Conservation (phyloP, 1,284 basidiomycete genomes). For the Leccinum subspadiceum region DNA sequence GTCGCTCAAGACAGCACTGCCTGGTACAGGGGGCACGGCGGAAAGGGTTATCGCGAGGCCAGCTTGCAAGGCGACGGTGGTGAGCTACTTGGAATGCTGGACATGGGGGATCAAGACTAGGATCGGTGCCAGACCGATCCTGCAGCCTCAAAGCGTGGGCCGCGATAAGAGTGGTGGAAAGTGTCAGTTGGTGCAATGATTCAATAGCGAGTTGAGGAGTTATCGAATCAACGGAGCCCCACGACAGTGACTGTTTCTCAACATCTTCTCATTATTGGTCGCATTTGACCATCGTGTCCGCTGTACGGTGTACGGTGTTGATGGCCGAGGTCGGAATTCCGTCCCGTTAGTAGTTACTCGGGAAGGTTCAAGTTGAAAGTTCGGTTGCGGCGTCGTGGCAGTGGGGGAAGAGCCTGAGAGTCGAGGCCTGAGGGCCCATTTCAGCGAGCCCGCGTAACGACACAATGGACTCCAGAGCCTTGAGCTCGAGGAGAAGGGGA, state of each 20-base stretch:
- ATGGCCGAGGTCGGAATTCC: not conserved
- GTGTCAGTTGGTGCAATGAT: not conserved
- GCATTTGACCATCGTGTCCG: too few species aligned
- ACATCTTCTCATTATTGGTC: not conserved
- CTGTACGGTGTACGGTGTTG: not conserved
- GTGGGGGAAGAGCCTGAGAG: slow-evolving; percentile 24
- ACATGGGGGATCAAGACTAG: not conserved
- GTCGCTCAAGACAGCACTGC: not conserved
- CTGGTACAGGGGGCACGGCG: not conserved
- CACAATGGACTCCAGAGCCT: too few species aligned
- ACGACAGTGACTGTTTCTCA: not conserved
- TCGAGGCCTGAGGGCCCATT: too few species aligned
- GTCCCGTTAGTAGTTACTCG: not conserved
- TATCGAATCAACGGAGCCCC: not conserved
- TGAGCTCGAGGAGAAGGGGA: too few species aligned
- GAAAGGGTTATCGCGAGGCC: not conserved
- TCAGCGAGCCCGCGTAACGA: too few species aligned
- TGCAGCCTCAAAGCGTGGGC: not conserved
- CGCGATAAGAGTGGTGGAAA: not conserved
- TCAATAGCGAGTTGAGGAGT: not conserved
- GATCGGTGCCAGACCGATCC: not conserved
- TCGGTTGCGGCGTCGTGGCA: not conserved
- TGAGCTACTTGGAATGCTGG: not conserved
- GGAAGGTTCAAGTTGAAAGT: not conserved
- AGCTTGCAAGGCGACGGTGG: not conserved